A percentile compares a stretch with the other conserved stretches of the same genome.
These are phyloP conservation scores for Calocybe indica DNA, from an alignment of 768 basidiomycete genomes.

Conservation along the genomic window DNA sequence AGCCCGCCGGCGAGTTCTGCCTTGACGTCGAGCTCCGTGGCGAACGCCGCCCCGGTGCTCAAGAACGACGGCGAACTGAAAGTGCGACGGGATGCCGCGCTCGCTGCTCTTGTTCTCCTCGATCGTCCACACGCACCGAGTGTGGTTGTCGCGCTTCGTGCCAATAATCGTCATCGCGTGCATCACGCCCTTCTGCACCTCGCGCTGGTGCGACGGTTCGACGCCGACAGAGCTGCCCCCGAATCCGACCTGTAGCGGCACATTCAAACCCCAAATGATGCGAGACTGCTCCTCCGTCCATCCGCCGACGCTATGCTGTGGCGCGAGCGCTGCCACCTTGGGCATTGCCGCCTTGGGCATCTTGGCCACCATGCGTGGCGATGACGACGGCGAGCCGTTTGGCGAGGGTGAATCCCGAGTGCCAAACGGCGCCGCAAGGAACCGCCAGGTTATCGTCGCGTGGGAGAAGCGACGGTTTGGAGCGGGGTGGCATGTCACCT, in stretches of 20 bases:
- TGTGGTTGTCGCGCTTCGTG: conserved; percentile 5
- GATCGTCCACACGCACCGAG: conserved; percentile 13
- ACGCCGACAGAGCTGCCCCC: conserved; percentile 9
- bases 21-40: conserved; percentile 13
- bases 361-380: neutral
- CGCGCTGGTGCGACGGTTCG: conserved; percentile 10
- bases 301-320: conserved; percentile 15
- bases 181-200: conserved; percentile 12
- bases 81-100: conserved; percentile 14
- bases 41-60: conserved; percentile 12
- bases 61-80: conserved; percentile 14
- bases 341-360: neutral
- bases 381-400: neutral
- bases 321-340: conserved; percentile 12
- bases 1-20: conserved; percentile 13
- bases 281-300: conserved; percentile 18
- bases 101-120: conserved; percentile 17
- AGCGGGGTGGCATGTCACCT: conserved; percentile 13
- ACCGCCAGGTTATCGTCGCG: conserved; percentile 12
- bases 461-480: conserved; percentile 12
- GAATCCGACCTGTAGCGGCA: conserved; percentile 7
- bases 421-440: neutral
- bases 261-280: conserved; percentile 12
- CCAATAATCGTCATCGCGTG: conserved; percentile 17
- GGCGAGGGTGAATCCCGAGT: neutral